Conservation (phyloP, 441 rosid species). For the Adansonia gregorii region DNA sequence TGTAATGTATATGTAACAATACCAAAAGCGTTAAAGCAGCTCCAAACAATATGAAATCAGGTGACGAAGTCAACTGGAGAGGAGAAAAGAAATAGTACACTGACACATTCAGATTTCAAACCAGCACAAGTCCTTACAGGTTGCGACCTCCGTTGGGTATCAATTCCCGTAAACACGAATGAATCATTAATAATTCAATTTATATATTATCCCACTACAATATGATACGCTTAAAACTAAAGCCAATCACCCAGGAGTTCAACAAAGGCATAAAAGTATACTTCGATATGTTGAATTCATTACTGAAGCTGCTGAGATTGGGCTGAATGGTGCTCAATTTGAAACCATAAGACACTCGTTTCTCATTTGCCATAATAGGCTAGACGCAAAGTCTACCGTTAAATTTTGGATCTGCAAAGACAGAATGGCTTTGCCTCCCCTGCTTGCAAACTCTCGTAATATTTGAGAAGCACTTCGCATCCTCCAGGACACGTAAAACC, state of each 20-base stretch:
- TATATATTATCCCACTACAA: not conserved
- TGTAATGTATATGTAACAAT: no score
- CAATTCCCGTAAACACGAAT: not conserved
- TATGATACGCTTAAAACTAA: not conserved
- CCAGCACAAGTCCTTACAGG: not conserved
- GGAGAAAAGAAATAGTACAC: not conserved
- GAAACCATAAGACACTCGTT: no score
- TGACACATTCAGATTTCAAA: not conserved
- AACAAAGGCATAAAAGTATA: not conserved
- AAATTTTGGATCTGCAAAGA: no score
- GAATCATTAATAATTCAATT: not conserved
- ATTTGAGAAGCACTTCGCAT: no score
- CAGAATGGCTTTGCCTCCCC: no score
- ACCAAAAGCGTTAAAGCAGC: no score
- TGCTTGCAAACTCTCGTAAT: no score
- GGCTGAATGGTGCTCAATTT: no score
- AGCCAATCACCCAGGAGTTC: not conserved
- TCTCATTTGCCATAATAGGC: no score
- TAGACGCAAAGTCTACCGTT: no score
- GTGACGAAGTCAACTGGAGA: no score
- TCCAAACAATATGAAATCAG: not conserved
- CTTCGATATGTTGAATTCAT: not conserved
- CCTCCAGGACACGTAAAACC: no score
- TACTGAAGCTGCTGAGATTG: constrained; percentile 6
- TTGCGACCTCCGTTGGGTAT: not conserved